These are phyloP conservation scores for Candida pseudocylindracea DNA, from an alignment of 1,139 yeast genomes.

Conservation along the genomic window DNA sequence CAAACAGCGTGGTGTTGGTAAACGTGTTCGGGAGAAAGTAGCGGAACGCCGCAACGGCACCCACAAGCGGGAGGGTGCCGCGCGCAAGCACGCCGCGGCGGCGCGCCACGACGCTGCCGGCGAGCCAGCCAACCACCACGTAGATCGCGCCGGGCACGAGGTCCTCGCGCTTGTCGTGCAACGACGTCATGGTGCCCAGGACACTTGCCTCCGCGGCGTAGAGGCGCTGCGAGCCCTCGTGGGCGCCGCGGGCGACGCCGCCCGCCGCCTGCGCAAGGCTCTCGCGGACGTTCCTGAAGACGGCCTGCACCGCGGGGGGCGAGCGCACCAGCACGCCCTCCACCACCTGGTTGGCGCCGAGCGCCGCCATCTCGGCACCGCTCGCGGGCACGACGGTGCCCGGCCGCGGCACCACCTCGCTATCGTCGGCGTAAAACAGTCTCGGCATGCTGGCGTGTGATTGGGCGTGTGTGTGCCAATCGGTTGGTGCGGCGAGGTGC, in stretches of 20 bases:
- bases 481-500: too few relatives aligned
- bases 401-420: constrained; percentile 1
- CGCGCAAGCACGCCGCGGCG: constrained; percentile 40
- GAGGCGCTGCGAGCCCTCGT: constrained; percentile 22
- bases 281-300: constrained; percentile 24
- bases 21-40: constrained; percentile 66
- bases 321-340: constrained; percentile 40
- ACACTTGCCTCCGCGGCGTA: constrained; percentile 44
- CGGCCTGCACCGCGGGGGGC: constrained; percentile 21
- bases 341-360: constrained; percentile 8
- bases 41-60: constrained; percentile 51
- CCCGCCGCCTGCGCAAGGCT: constrained; percentile 5
- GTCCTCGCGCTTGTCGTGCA: constrained; percentile 56
- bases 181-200: constrained; percentile 39
- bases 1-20: constrained; percentile 33
- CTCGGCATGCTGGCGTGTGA: too few relatives aligned
- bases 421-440: constrained; percentile 1
- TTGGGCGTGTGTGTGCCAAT: too few relatives aligned
- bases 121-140: constrained; percentile 47
- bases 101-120: constrained; percentile 69
- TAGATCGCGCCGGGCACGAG: constrained; percentile 59
- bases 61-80: constrained; percentile 33
- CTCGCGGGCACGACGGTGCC: constrained; percentile 1
- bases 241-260: constrained; percentile 7
- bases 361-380: neutral